phyloP scores from a whole-genome alignment of 306 rosid species.

The Sphenostylis stenocarpa region DNA sequence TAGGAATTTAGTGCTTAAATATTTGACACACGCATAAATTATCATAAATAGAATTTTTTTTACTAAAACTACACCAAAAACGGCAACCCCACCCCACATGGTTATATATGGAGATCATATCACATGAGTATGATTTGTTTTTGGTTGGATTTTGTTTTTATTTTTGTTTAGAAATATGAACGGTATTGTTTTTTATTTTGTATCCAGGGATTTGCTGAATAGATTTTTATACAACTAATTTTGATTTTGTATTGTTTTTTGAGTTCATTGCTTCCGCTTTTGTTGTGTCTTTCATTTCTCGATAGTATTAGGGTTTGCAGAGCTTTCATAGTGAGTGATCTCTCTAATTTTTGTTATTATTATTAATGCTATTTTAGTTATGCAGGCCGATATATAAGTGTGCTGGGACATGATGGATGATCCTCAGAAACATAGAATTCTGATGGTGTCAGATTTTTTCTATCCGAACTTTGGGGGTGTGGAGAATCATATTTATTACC shows the following conservation, averaged over 20 bases:
- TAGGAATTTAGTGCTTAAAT: neutral
- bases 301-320: neutral
- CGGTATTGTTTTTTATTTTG: too few relatives aligned
- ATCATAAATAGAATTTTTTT: too few relatives aligned
- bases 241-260: too few relatives aligned
- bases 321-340: neutral
- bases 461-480: conserved; percentile 96
- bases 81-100: too few relatives aligned
- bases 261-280: neutral
- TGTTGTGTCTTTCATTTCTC: neutral
- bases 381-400: conserved; percentile 26
- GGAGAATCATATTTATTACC: conserved; percentile 82
- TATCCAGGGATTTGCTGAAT: too few relatives aligned
- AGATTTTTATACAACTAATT: too few relatives aligned
- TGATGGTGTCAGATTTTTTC: conserved; percentile 94
- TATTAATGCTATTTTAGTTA: neutral
- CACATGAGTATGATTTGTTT: too few relatives aligned
- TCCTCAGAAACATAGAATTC: conserved; percentile 55
- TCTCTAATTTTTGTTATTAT: neutral
- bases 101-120: too few relatives aligned
- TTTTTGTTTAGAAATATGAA: too few relatives aligned
- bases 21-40: too few relatives aligned
- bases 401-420: conserved; percentile 45
- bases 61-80: too few relatives aligned
- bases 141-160: too few relatives aligned